Conservation (phyloP, 2,329 filamentous ascomycete genomes). For the Sphaerulina populicola region DNA sequence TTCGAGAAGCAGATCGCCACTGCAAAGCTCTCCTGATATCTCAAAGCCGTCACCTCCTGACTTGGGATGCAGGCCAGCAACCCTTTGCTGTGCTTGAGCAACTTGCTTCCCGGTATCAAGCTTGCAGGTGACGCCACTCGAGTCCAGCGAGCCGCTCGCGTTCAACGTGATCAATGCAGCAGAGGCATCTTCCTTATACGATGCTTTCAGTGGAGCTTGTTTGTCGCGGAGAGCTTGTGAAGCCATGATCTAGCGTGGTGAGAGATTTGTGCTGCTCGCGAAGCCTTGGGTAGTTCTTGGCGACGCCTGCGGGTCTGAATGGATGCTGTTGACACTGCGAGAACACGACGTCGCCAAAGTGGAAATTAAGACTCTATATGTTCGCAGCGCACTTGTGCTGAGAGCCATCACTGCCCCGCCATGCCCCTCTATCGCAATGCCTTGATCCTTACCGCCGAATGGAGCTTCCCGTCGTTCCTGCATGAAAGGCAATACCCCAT, state of each 20-base stretch:
- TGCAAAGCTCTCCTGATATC: conserved; percentile 44
- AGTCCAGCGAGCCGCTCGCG: conserved; percentile 39
- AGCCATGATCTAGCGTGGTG: conserved; percentile 13
- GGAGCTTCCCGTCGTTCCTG: conserved; percentile 6
- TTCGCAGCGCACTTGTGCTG: no score
- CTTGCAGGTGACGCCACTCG: conserved; percentile 42
- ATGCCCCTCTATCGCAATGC: conserved; percentile 7
- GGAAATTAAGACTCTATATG: no score
- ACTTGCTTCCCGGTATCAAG: conserved; percentile 38
- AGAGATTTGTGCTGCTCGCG: background rate
- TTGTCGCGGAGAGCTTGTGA: conserved; percentile 37
- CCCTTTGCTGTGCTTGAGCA: conserved; percentile 35
- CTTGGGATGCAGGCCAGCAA: conserved; percentile 43
- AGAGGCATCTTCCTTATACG: conserved; percentile 39
- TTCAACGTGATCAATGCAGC: conserved; percentile 42
- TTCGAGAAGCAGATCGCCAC: conserved; percentile 45
- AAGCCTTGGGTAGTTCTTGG: background rate
- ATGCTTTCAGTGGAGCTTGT: conserved; percentile 44
- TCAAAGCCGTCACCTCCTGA: conserved; percentile 39
- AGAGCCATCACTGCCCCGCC: conserved; percentile 3
- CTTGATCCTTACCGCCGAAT: conserved; percentile 7
- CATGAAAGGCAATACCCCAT: conserved; percentile 5
- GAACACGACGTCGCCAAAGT: no score
- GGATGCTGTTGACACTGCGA: no score
- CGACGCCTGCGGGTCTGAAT: no score